These are phyloP conservation scores for Gossypium ekmanianum DNA, from an alignment of 345 rosid genomes.

Conservation along the genomic window DNA sequence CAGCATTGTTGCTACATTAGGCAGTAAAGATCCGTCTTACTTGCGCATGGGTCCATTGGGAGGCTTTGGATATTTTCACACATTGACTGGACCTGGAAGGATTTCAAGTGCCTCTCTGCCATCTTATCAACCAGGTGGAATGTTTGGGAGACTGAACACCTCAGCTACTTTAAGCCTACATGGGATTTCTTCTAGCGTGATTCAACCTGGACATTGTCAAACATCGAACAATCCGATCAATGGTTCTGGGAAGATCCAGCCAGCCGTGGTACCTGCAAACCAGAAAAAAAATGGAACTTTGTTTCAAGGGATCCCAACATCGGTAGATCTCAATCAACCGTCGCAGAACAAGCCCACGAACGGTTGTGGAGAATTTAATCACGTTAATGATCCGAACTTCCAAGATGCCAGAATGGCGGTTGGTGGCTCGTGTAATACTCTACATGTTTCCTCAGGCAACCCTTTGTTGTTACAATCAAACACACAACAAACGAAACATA, in stretches of 20 bases:
- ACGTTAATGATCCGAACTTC: conserved; percentile 35
- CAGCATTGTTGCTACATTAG: conserved; percentile 42
- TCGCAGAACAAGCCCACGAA: conserved; percentile 36
- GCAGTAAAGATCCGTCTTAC: conserved; percentile 54
- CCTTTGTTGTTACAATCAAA: conserved; percentile 37
- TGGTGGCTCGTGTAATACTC: conserved; percentile 41
- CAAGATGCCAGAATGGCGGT: conserved; percentile 28
- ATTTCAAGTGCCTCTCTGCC: conserved; percentile 45
- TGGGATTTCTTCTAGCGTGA: conserved; percentile 52
- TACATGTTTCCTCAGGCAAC: conserved; percentile 39
- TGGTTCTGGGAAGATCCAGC: conserved; percentile 47
- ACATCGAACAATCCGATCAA: conserved; percentile 34
- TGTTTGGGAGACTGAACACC: conserved; percentile 58
- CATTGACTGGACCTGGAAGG: conserved; percentile 47
- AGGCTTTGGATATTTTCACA: conserved; percentile 51
- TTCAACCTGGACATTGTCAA: conserved; percentile 46
- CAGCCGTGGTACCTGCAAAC: conserved; percentile 32
- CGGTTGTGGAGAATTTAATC: conserved; percentile 43
- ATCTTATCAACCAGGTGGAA: conserved; percentile 42
- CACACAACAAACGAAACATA: conserved; percentile 27
- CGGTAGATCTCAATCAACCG: conserved; percentile 43
- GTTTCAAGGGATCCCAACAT: conserved; percentile 41
- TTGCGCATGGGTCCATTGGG: conserved; percentile 46
- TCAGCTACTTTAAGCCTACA: conserved; percentile 41
- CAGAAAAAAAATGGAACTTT: conserved; percentile 38